phyloP scores from a whole-genome alignment of 2,329 filamentous ascomycete species.

The Bipolaris gigantea region DNA sequence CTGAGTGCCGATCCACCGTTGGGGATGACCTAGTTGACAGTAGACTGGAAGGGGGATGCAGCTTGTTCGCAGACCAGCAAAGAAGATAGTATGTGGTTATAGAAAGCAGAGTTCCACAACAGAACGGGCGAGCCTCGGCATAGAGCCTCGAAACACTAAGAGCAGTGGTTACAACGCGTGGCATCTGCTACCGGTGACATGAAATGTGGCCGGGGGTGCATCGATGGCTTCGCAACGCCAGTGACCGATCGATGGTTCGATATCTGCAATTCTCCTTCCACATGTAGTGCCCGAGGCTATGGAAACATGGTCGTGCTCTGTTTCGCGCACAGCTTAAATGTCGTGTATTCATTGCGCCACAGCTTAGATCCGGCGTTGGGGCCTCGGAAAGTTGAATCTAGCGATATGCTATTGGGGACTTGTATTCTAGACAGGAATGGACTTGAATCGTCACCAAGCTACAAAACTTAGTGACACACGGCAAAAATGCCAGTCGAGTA shows the following conservation, averaged over 20 bases:
- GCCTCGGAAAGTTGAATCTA: not conserved
- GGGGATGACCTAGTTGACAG: too few relatives aligned
- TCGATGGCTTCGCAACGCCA: not conserved
- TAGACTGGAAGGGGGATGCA: not conserved
- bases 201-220: not conserved
- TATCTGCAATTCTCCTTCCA: not conserved
- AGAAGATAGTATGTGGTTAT: not conserved
- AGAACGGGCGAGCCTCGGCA: too few relatives aligned
- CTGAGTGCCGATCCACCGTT: not conserved
- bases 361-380: not conserved
- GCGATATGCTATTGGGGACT: not conserved
- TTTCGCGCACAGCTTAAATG: not conserved
- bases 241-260: not conserved
- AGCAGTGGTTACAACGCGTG: not conserved
- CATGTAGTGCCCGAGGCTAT: not conserved
- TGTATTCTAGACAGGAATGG: not conserved
- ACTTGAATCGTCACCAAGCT: not conserved
- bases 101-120: not conserved
- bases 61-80: not conserved
- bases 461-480: not conserved
- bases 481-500: not conserved
- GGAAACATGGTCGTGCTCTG: not conserved
- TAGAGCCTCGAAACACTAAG: not conserved
- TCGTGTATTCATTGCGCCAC: not conserved
- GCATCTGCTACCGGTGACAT: not conserved